Base-by-base conservation (phyloP, 495 filamentous ascomycete genomes). In the Penicillium coprophilum region DNA sequence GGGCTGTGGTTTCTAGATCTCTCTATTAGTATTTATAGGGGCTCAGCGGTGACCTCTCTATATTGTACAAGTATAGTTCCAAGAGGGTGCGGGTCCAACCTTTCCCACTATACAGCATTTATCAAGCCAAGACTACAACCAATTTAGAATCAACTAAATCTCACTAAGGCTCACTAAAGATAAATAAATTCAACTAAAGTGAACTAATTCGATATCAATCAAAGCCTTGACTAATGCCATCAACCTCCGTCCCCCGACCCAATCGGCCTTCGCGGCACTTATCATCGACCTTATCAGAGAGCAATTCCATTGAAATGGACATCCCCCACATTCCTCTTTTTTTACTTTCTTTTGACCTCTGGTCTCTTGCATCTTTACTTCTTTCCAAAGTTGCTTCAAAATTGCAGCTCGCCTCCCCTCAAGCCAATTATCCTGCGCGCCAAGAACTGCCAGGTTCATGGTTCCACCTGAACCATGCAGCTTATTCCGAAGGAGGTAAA, bases 401-500 rank as follows among this genome's bases (percentile, higher is more conserved):
- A n/a, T n/a, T 17, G 6, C 32, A n/a, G n/a, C n/a, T n/a, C n/a
- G n/a, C n/a, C n/a, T 27, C 24, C 24, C 24, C 24, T 6, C 24
- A 38, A 17, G 2, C 15, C 6, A n/a, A 17, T 38, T 50, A 48
- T 36, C 15, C 48, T 62, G 55, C 48, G 53, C 62, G 51, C 59
- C 62, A 62, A 65, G 58, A 49, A 45, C 36, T 19, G 38, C 51
- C 53, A 56, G 47, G 46, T 49, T 56, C 34, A 59, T 27, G 66
- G 63, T 62, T 60, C 61, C 62, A 69, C 61, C 60, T 60, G 57
- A 53, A 66, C 39, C 46, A 95, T 96, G 91, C 88, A 92, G 82
- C 84, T 96, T 46, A 78, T 91, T 58, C 91, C 91, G 2, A 89
- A 86, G 77, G 91, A 96, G 84, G 91, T 92, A 71, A 71, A 62